These are phyloP conservation scores for Debaryomyces psychrophilus DNA, from an alignment of 1,139 yeast species.

Conservation along the genomic window DNA sequence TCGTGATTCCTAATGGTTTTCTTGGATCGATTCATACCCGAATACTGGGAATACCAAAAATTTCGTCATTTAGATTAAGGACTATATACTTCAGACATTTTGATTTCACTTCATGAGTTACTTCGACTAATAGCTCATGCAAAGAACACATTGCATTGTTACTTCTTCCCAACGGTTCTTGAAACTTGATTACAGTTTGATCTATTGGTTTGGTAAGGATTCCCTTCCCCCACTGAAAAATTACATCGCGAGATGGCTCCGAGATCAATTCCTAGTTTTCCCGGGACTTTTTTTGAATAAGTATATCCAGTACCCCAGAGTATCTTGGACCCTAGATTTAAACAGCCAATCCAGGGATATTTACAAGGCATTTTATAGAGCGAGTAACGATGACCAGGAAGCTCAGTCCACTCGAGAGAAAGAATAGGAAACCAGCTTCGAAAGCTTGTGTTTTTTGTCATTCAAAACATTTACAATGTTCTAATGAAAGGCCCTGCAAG, in stretches of 20 bases:
- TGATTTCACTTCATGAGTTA: no score
- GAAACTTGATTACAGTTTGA: no score
- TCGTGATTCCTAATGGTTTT: no score
- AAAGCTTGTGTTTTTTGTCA: slow-evolving; percentile 76
- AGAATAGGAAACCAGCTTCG: slow-evolving; percentile 59
- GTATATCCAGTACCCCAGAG: slow-evolving; percentile 13
- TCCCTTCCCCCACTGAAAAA: neutral
- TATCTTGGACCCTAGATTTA: slow-evolving; percentile 1
- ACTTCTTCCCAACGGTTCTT: no score
- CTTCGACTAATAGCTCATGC: no score
- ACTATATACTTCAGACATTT: no score
- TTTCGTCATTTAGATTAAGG: no score
- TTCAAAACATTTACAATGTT: slow-evolving; percentile 69
- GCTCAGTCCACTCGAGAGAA: slow-evolving; percentile 56
- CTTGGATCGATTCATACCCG: no score
- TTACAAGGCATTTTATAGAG: neutral
- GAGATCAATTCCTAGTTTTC: slow-evolving; percentile 5
- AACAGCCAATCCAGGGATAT: neutral
- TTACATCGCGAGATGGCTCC: neutral
- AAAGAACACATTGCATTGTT: no score
- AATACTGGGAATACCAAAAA: no score
- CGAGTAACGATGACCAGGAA: slow-evolving; percentile 57
- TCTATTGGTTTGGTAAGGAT: no score
- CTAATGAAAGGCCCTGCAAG: slow-evolving; percentile 62
- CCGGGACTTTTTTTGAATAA: slow-evolving; percentile 6